A percentile compares a stretch with the other conserved stretches of the same genome.
Conservation (phyloP, 331 rosid species). For the Acacia concinna region DNA sequence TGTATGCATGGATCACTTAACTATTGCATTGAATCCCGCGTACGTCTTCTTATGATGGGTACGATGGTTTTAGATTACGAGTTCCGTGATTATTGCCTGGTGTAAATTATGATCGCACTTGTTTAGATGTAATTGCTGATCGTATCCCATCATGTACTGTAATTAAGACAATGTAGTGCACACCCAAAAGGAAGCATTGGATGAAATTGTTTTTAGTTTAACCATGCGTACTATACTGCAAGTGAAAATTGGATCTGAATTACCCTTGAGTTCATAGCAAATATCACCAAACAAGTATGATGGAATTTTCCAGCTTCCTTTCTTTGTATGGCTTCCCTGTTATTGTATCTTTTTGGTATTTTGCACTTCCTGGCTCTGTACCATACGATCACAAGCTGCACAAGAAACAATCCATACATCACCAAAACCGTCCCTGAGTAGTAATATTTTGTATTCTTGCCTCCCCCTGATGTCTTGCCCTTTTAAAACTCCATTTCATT, state of each 20-base stretch:
- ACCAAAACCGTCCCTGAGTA: not conserved
- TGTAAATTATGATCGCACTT: too few relatives aligned
- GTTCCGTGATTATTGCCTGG: not conserved
- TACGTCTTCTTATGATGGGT: not conserved
- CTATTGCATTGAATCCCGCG: not conserved
- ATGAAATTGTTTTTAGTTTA: not conserved
- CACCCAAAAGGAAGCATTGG: not conserved
- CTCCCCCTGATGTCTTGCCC: not conserved
- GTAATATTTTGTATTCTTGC: not conserved
- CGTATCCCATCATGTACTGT: not conserved
- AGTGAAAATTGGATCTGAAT: not conserved
- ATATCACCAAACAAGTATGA: not conserved
- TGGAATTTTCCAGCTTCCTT: not conserved
- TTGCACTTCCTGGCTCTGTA: not conserved
- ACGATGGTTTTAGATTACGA: not conserved
- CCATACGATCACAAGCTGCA: not conserved
- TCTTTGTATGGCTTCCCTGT: not conserved
- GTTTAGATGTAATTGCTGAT: not conserved
- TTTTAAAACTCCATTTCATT: not conserved
- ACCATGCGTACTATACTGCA: not conserved
- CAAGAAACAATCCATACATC: not conserved
- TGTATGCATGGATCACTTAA: not conserved
- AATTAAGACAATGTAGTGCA: not conserved
- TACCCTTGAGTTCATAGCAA: not conserved
- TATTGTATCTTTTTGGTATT: not conserved